Evolutionary conservation across 176 grass and related monocot genomes (phyloP).

Genomic region (Poa annua): DNA sequence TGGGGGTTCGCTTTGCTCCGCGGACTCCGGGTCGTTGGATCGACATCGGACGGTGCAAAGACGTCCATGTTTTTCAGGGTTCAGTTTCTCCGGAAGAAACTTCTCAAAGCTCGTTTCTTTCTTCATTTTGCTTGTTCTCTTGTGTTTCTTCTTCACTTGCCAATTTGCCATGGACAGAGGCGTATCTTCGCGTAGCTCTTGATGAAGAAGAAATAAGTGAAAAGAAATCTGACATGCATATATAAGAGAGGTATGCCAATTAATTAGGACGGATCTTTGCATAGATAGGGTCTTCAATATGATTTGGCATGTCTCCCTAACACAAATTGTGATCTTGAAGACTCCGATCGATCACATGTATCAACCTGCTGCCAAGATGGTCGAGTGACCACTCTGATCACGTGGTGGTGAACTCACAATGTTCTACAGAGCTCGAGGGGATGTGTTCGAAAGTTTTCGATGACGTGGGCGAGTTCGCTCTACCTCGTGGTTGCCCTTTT

Average conservation of each 20-base stretch:
- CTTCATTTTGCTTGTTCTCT: not conserved
- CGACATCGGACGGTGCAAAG: not conserved
- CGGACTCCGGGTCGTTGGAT: not conserved
- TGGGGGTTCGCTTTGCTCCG: constrained; percentile 2
- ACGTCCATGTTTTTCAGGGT: not conserved
- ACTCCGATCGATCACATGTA: too few relatives aligned
- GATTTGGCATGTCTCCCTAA: too few relatives aligned
- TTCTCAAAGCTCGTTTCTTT: not conserved
- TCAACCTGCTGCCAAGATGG: too few relatives aligned
- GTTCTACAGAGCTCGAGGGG: not conserved
- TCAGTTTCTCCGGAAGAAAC: not conserved
- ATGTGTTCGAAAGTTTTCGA: not conserved
- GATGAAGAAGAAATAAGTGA: not conserved
- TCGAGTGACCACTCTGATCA: too few relatives aligned
- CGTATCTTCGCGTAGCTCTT: not conserved
- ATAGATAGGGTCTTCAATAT: not conserved
- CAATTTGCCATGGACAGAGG: not conserved
- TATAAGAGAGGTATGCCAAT: not conserved
- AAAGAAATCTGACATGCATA: not conserved
- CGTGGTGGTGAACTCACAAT: too few relatives aligned
- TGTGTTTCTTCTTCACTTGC: not conserved
- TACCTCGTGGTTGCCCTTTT: not conserved
- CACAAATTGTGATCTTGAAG: too few relatives aligned
- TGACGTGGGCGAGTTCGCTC: not conserved
- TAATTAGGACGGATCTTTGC: not conserved